Evolutionary conservation across 306 rosid genomes (phyloP).

Genomic region (Hylodesmum podocarpum): DNA sequence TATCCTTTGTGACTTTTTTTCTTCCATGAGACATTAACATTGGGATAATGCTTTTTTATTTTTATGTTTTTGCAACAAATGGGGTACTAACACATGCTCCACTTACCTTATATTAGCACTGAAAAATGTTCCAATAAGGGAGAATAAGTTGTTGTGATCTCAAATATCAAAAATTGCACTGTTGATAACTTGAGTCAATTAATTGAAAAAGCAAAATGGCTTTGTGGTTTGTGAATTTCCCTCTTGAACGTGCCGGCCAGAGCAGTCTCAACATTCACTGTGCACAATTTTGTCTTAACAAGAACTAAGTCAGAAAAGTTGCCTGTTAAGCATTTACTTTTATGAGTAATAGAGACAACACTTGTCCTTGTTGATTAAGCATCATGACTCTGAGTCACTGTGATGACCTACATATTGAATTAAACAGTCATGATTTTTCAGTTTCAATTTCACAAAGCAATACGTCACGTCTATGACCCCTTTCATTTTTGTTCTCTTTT

Average conservation of each 20-base stretch:
- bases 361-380: constrained; percentile 14
- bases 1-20: constrained; percentile 11
- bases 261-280: constrained; percentile 16
- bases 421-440: neutral
- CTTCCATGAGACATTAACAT: constrained; percentile 13
- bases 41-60: constrained; percentile 18
- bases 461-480: neutral
- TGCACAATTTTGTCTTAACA: constrained; percentile 11
- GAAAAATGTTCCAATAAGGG: constrained; percentile 14
- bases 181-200: constrained; percentile 11
- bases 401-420: constrained; percentile 1
- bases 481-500: neutral
- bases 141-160: neutral
- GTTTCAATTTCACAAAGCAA: constrained; percentile 2
- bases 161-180: neutral
- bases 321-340: constrained; percentile 1
- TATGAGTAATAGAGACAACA: constrained; percentile 24
- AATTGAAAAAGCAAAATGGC: constrained; percentile 1
- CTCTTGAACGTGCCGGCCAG: neutral
- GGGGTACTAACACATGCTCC: constrained; percentile 32
- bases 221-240: constrained; percentile 10
- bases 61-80: no score
- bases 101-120: constrained; percentile 10
- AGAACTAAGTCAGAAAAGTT: constrained; percentile 31
- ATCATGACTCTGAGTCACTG: constrained; percentile 9